These are phyloP conservation scores for Calamus simplicifolius DNA, from an alignment of 176 grass and related monocot species.

Conservation along the genomic window DNA sequence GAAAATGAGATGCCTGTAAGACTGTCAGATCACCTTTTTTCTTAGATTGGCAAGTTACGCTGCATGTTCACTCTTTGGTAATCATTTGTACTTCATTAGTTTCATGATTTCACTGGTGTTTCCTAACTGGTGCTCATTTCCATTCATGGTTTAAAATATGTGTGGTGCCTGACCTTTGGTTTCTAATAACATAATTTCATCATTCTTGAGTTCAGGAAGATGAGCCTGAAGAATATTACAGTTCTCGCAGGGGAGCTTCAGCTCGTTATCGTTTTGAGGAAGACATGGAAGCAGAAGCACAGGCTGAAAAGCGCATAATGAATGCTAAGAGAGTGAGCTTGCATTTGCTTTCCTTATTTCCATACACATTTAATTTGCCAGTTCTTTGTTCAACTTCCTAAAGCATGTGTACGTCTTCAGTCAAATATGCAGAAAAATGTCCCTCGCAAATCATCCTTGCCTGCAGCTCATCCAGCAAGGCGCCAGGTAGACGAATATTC, in stretches of 20 bases:
- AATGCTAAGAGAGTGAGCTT: slow-evolving; percentile 58
- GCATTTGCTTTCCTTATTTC: too few species aligned
- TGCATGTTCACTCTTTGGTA: too few species aligned
- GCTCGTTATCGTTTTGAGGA: slow-evolving; percentile 66
- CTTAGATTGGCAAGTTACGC: too few species aligned
- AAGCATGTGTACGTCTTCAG: slow-evolving; percentile 26
- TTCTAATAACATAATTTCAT: too few species aligned
- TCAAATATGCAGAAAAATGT: slow-evolving; percentile 50
- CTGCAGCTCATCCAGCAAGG: slow-evolving; percentile 44
- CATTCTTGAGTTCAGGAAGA: slow-evolving; percentile 45
- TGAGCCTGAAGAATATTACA: slow-evolving; percentile 72
- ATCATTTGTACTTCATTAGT: too few species aligned
- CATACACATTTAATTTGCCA: too few species aligned
- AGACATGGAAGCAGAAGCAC: slow-evolving; percentile 80
- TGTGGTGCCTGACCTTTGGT: too few species aligned
- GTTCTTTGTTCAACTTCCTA: not conserved
- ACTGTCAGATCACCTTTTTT: too few species aligned
- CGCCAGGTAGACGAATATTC: slow-evolving; percentile 57
- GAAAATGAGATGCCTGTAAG: too few species aligned
- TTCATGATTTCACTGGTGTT: too few species aligned
- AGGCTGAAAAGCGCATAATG: slow-evolving; percentile 55
- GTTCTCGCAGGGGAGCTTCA: slow-evolving; percentile 37
- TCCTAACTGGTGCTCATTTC: too few species aligned
- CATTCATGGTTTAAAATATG: too few species aligned
- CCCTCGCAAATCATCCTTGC: slow-evolving; percentile 38